These are phyloP conservation scores for Alternaria longipes DNA, from an alignment of 2,329 filamentous ascomycete genomes.

Conservation along the genomic window DNA sequence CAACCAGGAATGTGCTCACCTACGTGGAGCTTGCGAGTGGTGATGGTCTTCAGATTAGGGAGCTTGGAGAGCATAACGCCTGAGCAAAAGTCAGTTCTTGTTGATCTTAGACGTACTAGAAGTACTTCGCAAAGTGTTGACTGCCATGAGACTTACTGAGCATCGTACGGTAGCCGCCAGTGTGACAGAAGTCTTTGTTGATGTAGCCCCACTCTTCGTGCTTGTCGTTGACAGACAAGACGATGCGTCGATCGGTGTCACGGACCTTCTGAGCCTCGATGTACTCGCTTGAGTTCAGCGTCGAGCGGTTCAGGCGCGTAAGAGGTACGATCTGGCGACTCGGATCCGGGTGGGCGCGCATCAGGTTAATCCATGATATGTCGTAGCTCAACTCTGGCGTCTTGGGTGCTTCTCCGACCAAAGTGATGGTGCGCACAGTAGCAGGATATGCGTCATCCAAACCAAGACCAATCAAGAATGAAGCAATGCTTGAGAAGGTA, in stretches of 20 bases:
- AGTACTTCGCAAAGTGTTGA: neutral
- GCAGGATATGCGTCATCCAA: neutral
- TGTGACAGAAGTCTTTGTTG: conserved; percentile 18
- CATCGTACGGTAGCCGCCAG: conserved; percentile 24
- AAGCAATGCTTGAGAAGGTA: conserved; percentile 7
- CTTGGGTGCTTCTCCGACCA: conserved; percentile 22
- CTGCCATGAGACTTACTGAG: conserved; percentile 8
- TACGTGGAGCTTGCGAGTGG: conserved; percentile 22
- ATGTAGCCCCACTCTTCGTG: conserved; percentile 11
- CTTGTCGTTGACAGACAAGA: conserved; percentile 14
- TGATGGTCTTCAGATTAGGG: conserved; percentile 18
- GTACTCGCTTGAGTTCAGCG: neutral
- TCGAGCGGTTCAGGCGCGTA: neutral
- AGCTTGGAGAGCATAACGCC: conserved; percentile 12
- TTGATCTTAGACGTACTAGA: neutral
- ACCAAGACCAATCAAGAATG: conserved; percentile 8
- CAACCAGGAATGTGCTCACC: conserved; percentile 31
- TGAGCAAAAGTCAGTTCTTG: neutral
- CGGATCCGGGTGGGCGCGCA: neutral
- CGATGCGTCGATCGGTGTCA: neutral
- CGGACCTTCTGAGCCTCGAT: neutral
- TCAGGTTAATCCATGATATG: neutral
- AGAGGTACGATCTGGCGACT: neutral
- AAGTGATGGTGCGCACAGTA: conserved; percentile 9
- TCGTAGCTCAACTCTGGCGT: neutral